Percentiles rank a stretch among this genome's conserved stretches.
phyloP scores from a whole-genome alignment of 108 stramenopile genomes.

The Pseudonitzschia multiseries region DNA sequence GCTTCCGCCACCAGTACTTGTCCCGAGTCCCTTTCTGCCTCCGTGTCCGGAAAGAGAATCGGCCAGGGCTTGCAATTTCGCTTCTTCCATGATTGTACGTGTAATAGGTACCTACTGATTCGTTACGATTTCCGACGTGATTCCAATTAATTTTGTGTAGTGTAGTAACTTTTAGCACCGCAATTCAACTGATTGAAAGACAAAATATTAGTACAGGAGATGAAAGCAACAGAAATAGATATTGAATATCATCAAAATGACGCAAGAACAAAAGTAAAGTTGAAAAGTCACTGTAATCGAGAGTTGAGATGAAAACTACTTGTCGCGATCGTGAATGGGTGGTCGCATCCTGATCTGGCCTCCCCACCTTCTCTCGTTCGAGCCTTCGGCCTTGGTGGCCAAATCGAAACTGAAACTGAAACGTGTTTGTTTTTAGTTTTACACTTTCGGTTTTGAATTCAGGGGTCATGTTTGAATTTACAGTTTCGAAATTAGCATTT shows the following conservation, averaged over 20 bases:
- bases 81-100: slow-evolving; percentile 70
- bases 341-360: neutral
- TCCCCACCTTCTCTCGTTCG: neutral
- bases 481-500: neutral
- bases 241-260: neutral
- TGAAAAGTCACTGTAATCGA: neutral
- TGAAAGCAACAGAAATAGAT: too few species aligned
- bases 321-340: neutral
- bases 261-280: neutral
- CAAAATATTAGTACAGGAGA: too few species aligned
- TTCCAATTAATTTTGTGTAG: too few species aligned
- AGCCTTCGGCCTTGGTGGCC: too few species aligned
- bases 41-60: slow-evolving; percentile 75
- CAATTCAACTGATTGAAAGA: too few species aligned
- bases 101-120: neutral
- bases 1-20: slow-evolving; percentile 32
- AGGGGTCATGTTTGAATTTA: too few species aligned
- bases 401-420: too few species aligned
- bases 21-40: slow-evolving; percentile 59
- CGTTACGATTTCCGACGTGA: neutral
- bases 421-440: too few species aligned
- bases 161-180: too few species aligned
- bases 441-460: too few species aligned
- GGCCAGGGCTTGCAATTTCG: slow-evolving; percentile 75
- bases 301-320: neutral